Evolutionary conservation across 2,329 filamentous ascomycete species (phyloP).

Genomic region (Ophiostoma montium): DNA sequence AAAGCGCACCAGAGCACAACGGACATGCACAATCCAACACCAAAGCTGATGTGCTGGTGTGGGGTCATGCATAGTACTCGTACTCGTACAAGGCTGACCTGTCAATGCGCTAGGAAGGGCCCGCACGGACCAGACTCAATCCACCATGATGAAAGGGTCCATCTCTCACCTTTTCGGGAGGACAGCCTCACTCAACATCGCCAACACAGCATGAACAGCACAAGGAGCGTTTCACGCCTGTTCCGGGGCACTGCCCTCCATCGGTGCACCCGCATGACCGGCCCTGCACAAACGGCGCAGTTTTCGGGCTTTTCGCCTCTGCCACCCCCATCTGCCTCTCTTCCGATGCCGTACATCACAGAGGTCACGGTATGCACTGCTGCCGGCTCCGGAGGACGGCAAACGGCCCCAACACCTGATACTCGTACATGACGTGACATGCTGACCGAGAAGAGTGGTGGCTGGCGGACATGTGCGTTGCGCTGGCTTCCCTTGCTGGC

Average conservation of each 20-base stretch:
- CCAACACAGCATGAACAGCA: not conserved
- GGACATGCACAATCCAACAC: too few species aligned
- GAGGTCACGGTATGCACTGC: constrained; percentile 32
- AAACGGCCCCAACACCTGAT: not conserved
- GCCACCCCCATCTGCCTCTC: constrained; percentile 20
- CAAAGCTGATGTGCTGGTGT: too few species aligned
- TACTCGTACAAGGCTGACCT: too few species aligned
- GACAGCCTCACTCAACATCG: not conserved
- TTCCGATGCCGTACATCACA: constrained; percentile 47
- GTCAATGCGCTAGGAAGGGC: too few species aligned
- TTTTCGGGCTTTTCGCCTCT: constrained; percentile 17
- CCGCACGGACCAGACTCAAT: too few species aligned
- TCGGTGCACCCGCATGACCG: not conserved
- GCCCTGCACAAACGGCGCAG: not conserved
- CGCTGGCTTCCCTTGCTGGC: not conserved
- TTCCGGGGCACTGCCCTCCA: not conserved
- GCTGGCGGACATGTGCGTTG: constrained; percentile 61
- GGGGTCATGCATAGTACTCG: too few species aligned
- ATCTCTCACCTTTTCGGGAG: not conserved
- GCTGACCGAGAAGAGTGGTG: constrained; percentile 45
- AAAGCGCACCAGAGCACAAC: too few species aligned
- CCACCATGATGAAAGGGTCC: not conserved
- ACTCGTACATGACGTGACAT: not conserved
- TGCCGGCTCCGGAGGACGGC: not conserved
- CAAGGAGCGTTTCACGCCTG: not conserved